These are phyloP conservation scores for Scutellaria minor DNA, from an alignment of 257 asterid species.

Conservation along the genomic window DNA sequence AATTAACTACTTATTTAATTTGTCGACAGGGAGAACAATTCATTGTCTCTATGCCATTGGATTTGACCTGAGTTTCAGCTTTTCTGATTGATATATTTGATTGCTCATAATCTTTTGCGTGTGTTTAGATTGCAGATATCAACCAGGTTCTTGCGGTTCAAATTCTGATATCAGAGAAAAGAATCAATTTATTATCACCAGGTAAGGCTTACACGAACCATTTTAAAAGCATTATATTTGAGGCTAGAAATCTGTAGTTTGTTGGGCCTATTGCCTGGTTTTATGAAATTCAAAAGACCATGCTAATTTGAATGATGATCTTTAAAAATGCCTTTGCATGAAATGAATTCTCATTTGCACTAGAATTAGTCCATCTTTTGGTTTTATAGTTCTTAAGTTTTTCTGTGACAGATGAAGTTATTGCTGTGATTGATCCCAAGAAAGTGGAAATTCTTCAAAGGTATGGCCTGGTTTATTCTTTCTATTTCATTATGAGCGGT, in stretches of 20 bases:
- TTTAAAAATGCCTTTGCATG: not conserved
- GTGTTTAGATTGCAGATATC: slow-evolving; percentile 84
- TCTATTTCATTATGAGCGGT: slow-evolving; percentile 13
- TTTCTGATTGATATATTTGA: slow-evolving; percentile 33
- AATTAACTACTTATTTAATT: not conserved
- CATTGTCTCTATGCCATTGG: slow-evolving; percentile 10
- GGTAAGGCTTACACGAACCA: slow-evolving; percentile 51
- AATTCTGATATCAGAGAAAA: slow-evolving; percentile 79
- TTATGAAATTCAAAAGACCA: slow-evolving; percentile 2
- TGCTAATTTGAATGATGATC: slow-evolving; percentile 4
- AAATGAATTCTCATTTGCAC: not conserved
- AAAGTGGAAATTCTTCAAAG: slow-evolving; percentile 92
- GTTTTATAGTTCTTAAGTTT: slow-evolving; percentile 33
- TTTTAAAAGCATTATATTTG: slow-evolving; percentile 12
- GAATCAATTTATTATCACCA: slow-evolving; percentile 70
- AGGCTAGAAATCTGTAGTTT: not conserved
- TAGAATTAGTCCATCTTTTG: slow-evolving; percentile 35
- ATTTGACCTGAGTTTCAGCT: slow-evolving; percentile 10
- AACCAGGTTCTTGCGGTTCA: slow-evolving; percentile 82
- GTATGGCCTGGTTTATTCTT: slow-evolving; percentile 45
- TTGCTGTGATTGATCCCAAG: slow-evolving; percentile 88
- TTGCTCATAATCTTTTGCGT: slow-evolving; percentile 31
- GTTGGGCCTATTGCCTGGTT: not conserved
- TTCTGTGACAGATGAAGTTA: slow-evolving; percentile 69
- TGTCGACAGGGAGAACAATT: not conserved